These are phyloP conservation scores for Actinomortierella wolfii DNA, from an alignment of 371 early-diverging fungal genomes.

Conservation along the genomic window DNA sequence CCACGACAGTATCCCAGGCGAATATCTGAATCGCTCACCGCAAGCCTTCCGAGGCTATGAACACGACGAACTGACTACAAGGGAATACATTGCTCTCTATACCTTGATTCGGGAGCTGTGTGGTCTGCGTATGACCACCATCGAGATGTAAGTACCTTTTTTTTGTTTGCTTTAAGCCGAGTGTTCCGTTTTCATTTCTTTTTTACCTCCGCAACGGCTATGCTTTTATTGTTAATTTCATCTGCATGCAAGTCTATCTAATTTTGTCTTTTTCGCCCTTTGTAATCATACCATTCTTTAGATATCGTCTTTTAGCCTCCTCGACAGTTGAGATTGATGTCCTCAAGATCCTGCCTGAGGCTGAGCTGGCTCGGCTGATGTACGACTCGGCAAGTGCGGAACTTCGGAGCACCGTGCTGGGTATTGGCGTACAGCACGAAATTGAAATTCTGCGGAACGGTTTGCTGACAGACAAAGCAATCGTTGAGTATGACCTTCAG, in stretches of 20 bases:
- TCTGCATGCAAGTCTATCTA: too few relatives aligned
- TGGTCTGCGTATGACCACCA: slow-evolving; percentile 22
- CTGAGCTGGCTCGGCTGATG: slow-evolving; percentile 10
- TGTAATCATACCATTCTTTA: slow-evolving; percentile 1
- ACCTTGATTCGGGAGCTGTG: slow-evolving; percentile 36
- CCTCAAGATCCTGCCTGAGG: slow-evolving; percentile 24
- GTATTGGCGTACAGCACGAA: slow-evolving; percentile 54
- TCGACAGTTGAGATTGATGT: slow-evolving; percentile 34
- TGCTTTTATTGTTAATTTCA: too few relatives aligned
- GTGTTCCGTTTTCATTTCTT: too few relatives aligned
- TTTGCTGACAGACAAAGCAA: slow-evolving; percentile 51
- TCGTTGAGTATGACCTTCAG: slow-evolving; percentile 60
- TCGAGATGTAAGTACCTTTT: slow-evolving; percentile 26
- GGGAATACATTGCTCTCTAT: slow-evolving; percentile 36
- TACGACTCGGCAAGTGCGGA: slow-evolving; percentile 20
- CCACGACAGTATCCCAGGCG: too few relatives aligned
- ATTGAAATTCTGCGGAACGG: slow-evolving; percentile 50
- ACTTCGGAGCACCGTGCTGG: slow-evolving; percentile 46
- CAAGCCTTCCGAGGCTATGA: slow-evolving; percentile 10
- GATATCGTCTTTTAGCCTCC: slow-evolving; percentile 48
- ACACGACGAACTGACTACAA: slow-evolving; percentile 23
- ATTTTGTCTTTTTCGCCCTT: neutral
- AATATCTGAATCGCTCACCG: too few relatives aligned
- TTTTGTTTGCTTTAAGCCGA: too few relatives aligned
- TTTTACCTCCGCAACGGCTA: too few relatives aligned